A percentile compares a stretch with the other conserved stretches of the same genome.
These are phyloP conservation scores for Phanerochaete sordida DNA, from an alignment of 768 basidiomycete species.

Conservation along the genomic window DNA sequence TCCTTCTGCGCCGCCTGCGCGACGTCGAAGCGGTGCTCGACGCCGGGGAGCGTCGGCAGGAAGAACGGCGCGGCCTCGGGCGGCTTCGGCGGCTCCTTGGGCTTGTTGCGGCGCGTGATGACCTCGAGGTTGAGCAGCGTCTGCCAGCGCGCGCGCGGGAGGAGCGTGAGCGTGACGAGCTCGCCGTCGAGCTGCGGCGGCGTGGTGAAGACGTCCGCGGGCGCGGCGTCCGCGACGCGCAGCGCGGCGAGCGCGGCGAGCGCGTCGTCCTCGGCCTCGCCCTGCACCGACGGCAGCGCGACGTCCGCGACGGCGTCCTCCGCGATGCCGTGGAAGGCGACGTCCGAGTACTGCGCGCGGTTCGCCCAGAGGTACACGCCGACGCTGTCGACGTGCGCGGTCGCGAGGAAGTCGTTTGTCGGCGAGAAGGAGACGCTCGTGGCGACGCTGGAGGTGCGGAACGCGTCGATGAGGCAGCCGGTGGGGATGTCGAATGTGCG, in stretches of 20 bases:
- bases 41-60: constrained; percentile 86
- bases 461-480: constrained; percentile 87
- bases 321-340: constrained; percentile 74
- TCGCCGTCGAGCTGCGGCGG: constrained; percentile 89
- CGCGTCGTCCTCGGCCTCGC: constrained; percentile 74
- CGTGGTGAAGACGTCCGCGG: constrained; percentile 70
- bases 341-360: constrained; percentile 87
- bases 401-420: constrained; percentile 93
- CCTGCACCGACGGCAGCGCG: constrained; percentile 81
- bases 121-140: constrained; percentile 94
- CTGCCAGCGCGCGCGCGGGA: constrained; percentile 94
- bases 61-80: constrained; percentile 98
- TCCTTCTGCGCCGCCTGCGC: constrained; percentile 35
- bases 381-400: constrained; percentile 90
- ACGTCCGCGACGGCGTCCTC: constrained; percentile 73
- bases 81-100: constrained; percentile 91
- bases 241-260: constrained; percentile 69
- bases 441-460: constrained; percentile 82
- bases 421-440: constrained; percentile 93
- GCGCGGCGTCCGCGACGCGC: constrained; percentile 49
- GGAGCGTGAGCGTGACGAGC: constrained; percentile 87
- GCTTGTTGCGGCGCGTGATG: constrained; percentile 95
- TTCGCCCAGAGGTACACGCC: constrained; percentile 99
- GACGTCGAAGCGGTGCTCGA: constrained; percentile 78
- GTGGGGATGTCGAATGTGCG: constrained; percentile 96